Evolutionary conservation across 164 flowering plant genomes (phyloP).

Genomic region (Protea cynaroides): DNA sequence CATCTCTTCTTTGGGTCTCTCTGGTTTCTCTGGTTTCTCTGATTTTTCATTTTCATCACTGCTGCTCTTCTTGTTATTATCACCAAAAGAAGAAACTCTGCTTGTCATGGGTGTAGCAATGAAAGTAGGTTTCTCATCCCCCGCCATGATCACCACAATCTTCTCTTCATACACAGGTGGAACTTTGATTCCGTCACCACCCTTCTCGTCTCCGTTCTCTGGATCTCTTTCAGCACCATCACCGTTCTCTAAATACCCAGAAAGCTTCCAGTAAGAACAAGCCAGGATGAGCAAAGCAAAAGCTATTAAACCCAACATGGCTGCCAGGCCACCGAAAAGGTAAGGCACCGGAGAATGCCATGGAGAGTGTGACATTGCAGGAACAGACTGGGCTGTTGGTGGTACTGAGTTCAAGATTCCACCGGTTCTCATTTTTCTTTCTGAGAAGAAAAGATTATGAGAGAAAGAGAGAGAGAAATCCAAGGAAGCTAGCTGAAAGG

Average conservation of each 20-base stretch:
- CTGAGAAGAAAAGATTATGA: not conserved
- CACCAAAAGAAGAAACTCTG: conserved; percentile 36
- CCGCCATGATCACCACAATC: conserved; percentile 74
- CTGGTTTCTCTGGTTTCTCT: conserved; percentile 15
- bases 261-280: conserved; percentile 82
- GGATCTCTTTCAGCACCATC: conserved; percentile 29
- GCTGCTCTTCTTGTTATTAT: conserved; percentile 13
- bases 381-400: conserved; percentile 1
- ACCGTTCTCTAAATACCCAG: conserved; percentile 40
- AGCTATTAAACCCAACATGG: conserved; percentile 81
- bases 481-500: not conserved
- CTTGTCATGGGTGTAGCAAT: conserved; percentile 58
- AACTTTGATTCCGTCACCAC: conserved; percentile 18
- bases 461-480: conserved; percentile 1
- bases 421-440: conserved; percentile 25
- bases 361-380: conserved; percentile 29
- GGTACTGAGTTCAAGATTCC: conserved; percentile 15
- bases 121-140: conserved; percentile 52
- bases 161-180: conserved; percentile 41
- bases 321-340: conserved; percentile 82
- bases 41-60: conserved; percentile 12
- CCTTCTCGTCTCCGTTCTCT: conserved; percentile 37
- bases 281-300: conserved; percentile 74
- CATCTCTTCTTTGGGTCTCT: conserved; percentile 4
- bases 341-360: conserved; percentile 94